Base-by-base conservation (phyloP, 163 green algal genomes). In the Chlorella variabilis region DNA sequence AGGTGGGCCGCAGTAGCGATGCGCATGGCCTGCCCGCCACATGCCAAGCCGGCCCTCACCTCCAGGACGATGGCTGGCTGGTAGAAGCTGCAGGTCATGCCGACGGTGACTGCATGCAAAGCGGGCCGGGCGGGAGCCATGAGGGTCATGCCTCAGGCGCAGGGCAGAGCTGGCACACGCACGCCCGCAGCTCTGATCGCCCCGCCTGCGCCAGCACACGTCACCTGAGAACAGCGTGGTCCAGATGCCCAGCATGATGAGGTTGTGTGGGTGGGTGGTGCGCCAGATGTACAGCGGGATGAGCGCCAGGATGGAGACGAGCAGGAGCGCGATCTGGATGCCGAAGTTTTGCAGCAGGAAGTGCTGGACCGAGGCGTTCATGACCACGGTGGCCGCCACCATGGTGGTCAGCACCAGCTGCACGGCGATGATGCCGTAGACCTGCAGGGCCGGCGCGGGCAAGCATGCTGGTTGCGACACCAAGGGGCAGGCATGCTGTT, bases 241-340 rank as follows among this genome's bases (percentile, higher is more conserved):
- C 89, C 89, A 95, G 36, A 83, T 6, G 45, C 59, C 89, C 34
- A 95, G 84, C 9, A 91, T 29, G 23, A 87, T 68, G 6, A 96
- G 83, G 87, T 96, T 96, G 38, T 73, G 20, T 0, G 92, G 92
- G 79, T 96, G 92, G 17, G 75, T 76, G 23, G 89, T 77, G 29
- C 88, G 81, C 63, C 93, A 96, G 29, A 89, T 86, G 86, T 91
- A 94, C 27, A 96, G 75, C 9, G 92, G 90, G 38, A 95, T 92
- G 25, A 95, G 82, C 8, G 31, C 66, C n/a, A 87, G 42, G 38
- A 82, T 82, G n/a, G 41, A 73, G 21, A 69, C 36, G 23, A 85
- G 39, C 25, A 81, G 56, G 9, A 85, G 48, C 23, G 33, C 21
- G n/a, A 87, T 45, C 29, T 73, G 56, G 17, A 75, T 25, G 29